Evolutionary conservation across 805 yeast genomes (phyloP).

Genomic region (Ogataea methylovora): DNA sequence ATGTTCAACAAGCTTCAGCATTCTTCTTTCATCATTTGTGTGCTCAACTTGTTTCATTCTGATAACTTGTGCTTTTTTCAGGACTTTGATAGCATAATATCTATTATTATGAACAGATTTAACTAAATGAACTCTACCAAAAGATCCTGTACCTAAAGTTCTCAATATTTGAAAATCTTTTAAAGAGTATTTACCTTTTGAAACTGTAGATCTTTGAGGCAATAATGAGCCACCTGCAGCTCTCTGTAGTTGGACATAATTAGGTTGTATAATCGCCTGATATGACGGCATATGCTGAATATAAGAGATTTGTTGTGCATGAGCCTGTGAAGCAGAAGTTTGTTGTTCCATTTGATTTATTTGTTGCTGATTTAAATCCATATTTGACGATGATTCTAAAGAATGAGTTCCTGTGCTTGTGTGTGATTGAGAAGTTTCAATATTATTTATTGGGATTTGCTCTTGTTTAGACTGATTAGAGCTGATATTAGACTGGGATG

Average conservation of each 20-base stretch:
- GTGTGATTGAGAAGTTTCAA: too few species aligned
- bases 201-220: conserved; percentile 30
- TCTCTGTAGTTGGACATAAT: conserved; percentile 19
- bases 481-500: too few species aligned
- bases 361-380: too few species aligned
- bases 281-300: conserved; percentile 27
- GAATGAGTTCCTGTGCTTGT: conserved; percentile 6
- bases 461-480: too few species aligned
- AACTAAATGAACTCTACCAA: conserved; percentile 54
- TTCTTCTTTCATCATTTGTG: conserved; percentile 55
- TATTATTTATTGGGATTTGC: too few species aligned
- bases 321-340: conserved; percentile 12
- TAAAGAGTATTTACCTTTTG: conserved; percentile 51
- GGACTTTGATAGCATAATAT: conserved; percentile 52
- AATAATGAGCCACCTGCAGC: conserved; percentile 20
- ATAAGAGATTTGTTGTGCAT: conserved; percentile 20
- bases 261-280: conserved; percentile 28
- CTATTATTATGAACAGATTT: conserved; percentile 52
- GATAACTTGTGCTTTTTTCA: conserved; percentile 49
- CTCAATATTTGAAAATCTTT: conserved; percentile 49
- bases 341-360: neutral
- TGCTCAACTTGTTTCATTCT: conserved; percentile 60
- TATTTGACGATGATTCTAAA: too few species aligned
- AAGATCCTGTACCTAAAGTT: conserved; percentile 55
- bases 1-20: conserved; percentile 50